Base-by-base conservation (phyloP, 352 stramenopile species). In the Hyaloperonospora brassicae region DNA sequence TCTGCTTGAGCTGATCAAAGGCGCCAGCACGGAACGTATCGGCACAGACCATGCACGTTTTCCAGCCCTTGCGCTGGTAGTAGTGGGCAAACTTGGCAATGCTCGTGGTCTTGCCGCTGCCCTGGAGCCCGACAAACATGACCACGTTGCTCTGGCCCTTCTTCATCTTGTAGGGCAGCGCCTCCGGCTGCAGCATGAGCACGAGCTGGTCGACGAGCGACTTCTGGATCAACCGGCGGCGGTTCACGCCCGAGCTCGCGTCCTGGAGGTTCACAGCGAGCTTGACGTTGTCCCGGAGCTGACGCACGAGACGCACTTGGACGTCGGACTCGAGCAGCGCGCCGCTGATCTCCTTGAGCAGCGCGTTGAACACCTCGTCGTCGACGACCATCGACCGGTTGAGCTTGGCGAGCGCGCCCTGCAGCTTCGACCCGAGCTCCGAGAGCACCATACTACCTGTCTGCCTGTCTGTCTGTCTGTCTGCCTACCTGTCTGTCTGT, bases 1-100 rank as follows among this genome's bases (percentile, higher is more conserved):
- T 99, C 76, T 99, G 97, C 73, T 99, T 99, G 17, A 99, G 76
- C 69, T 99, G 97, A 76, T 99, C 97, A 63, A 99, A 99, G 2
- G 96, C 97, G 53, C 97, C 97, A 5, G 97, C 97, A 39, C 95
- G 86, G 72, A 98, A 98, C 27, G 96, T 99, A 84, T 99, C 97
- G 13, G 95, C 96, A 72, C 97, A 99, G 4, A 99, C 96, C 96
- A 99, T 99, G 62, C 86, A 96, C 35, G 91, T 98, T 76, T 98
- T 98, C 93, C 90, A 99, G 13, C 90, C 95, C 50, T 97, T 97
- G 48, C 90, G 79, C 66, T 98, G 89, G 70, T 99, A 99, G 58
- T 98, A 97, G 71, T 99, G 89, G 31, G 96, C 97, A 66, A 97
- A 98, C 73, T 99, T 99, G 59, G 95, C 96, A 69, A 99, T 99